phyloP scores from a whole-genome alignment of 441 rosid species.

The Populus tomentosa region DNA sequence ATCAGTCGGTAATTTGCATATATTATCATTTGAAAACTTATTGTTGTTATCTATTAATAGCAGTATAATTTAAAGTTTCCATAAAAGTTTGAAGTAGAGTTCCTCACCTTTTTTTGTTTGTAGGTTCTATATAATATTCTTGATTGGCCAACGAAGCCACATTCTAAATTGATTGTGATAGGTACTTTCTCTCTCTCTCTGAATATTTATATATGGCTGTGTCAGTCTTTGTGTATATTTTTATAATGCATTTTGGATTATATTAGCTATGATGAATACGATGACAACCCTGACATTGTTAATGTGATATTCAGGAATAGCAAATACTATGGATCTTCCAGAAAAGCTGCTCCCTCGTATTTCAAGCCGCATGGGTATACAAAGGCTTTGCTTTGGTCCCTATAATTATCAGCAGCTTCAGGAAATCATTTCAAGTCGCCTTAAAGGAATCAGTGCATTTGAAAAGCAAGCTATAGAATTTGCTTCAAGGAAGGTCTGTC shows the following conservation, averaged over 20 bases:
- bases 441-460: slow-evolving; percentile 76
- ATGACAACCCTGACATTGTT: slow-evolving; percentile 1
- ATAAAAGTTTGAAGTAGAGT: background rate
- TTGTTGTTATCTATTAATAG: background rate
- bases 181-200: slow-evolving; percentile 32
- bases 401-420: slow-evolving; percentile 89
- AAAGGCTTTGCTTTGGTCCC: slow-evolving; percentile 95
- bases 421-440: slow-evolving; percentile 82
- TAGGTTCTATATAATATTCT: slow-evolving; percentile 88
- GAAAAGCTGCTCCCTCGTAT: slow-evolving; percentile 98
- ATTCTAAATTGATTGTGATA: slow-evolving; percentile 82
- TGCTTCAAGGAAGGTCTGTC: slow-evolving; percentile 84
- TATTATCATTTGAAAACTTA: slow-evolving; percentile 7
- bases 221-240: background rate
- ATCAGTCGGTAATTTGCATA: slow-evolving; percentile 65
- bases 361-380: slow-evolving; percentile 96
- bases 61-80: background rate
- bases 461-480: slow-evolving; percentile 94
- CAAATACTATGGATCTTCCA: slow-evolving; percentile 99
- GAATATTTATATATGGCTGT: background rate
- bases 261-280: slow-evolving; percentile 6
- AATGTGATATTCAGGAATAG: slow-evolving; percentile 55
- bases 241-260: background rate
- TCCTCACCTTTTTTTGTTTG: slow-evolving; percentile 16
- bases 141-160: slow-evolving; percentile 92